Conservation (phyloP, 495 filamentous ascomycete genomes). For the Pyrenula massariospora region DNA sequence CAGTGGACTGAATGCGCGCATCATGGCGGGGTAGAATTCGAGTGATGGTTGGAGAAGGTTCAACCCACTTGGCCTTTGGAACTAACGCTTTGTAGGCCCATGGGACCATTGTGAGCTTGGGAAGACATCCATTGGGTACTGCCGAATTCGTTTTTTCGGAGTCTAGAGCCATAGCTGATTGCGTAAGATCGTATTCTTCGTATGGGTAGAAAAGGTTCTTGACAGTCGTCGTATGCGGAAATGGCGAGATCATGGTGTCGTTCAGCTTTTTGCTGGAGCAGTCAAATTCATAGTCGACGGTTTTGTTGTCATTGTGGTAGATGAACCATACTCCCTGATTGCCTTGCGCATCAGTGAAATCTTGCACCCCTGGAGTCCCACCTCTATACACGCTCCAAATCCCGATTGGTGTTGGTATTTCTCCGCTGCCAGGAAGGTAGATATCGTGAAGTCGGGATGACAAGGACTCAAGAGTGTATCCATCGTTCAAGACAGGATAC, state of each 20-base stretch:
- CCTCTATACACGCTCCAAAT: constrained; percentile 32
- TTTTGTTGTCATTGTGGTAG: constrained; percentile 33
- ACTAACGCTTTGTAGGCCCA: constrained; percentile 51
- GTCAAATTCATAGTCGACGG: constrained; percentile 28
- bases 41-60: constrained; percentile 41
- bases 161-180: neutral
- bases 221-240: constrained; percentile 26
- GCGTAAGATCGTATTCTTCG: constrained; percentile 26
- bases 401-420: constrained; percentile 31
- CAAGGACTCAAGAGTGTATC: constrained; percentile 25
- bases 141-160: constrained; percentile 7
- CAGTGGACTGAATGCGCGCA: constrained; percentile 28
- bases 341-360: constrained; percentile 29
- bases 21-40: constrained; percentile 47
- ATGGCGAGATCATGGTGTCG: constrained; percentile 29
- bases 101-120: constrained; percentile 28
- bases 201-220: constrained; percentile 39
- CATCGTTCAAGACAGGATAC: constrained; percentile 36
- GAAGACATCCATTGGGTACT: constrained; percentile 35
- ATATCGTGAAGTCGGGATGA: constrained; percentile 28
- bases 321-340: constrained; percentile 37
- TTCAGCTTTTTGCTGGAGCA: constrained; percentile 17
- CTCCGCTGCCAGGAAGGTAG: constrained; percentile 29
- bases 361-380: constrained; percentile 22
- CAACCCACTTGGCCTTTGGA: constrained; percentile 26